phyloP scores from a whole-genome alignment of 2,329 filamentous ascomycete genomes.

The Scedosporium dehoogii region DNA sequence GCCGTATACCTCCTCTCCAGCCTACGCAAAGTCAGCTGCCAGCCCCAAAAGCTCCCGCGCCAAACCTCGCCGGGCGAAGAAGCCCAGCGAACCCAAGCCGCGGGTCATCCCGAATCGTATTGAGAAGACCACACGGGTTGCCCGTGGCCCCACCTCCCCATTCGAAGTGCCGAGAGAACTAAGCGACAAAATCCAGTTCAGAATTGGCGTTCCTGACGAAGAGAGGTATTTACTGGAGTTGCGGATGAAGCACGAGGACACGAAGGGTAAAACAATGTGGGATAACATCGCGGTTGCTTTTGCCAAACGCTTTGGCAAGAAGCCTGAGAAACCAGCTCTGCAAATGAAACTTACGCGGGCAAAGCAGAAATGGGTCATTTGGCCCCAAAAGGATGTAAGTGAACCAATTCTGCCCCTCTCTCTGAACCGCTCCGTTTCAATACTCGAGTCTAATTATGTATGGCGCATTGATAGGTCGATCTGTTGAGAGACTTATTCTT shows the following conservation, averaged over 20 bases:
- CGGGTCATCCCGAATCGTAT: neutral
- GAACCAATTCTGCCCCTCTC: neutral
- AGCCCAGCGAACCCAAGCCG: neutral
- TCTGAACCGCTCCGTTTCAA: neutral
- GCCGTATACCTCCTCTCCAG: neutral
- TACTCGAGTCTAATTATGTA: neutral
- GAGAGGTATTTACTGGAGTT: slow-evolving; percentile 39
- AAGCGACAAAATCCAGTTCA: slow-evolving; percentile 26
- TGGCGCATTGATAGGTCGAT: slow-evolving; percentile 22
- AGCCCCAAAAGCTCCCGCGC: neutral
- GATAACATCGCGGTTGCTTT: slow-evolving; percentile 38
- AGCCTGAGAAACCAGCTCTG: slow-evolving; percentile 36
- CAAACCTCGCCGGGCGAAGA: neutral
- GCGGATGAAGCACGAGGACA: slow-evolving; percentile 32
- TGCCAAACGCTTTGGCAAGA: slow-evolving; percentile 21
- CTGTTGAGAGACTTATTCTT: slow-evolving; percentile 29
- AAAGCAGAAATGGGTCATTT: slow-evolving; percentile 36
- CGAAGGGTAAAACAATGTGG: slow-evolving; percentile 51
- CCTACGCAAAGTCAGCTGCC: neutral
- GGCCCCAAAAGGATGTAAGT: slow-evolving; percentile 41
- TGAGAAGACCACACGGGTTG: neutral
- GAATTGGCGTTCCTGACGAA: slow-evolving; percentile 34
- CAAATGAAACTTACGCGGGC: slow-evolving; percentile 48
- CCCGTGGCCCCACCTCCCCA: neutral
- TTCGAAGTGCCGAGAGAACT: neutral